Evolutionary conservation across 805 yeast genomes (phyloP).

Genomic region (Ogataea wickerhamii): DNA sequence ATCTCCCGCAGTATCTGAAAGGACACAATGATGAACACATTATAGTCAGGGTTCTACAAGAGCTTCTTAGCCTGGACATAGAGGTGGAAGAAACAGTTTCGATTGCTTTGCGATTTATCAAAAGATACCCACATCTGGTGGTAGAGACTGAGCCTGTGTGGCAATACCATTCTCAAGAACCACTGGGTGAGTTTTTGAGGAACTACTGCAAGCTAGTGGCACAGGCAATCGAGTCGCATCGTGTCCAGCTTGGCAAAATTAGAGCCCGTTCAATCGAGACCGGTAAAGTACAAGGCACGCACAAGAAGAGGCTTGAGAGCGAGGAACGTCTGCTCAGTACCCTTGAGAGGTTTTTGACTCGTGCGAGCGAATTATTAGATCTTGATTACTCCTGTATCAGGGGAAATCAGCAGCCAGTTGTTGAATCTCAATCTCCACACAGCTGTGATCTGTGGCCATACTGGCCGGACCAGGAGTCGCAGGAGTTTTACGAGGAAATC

Average conservation of each 20-base stretch:
- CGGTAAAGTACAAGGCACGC: slow-evolving; percentile 50
- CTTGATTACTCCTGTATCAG: slow-evolving; percentile 33
- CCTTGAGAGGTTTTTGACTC: slow-evolving; percentile 40
- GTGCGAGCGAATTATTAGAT: slow-evolving; percentile 40
- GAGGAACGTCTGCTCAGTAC: slow-evolving; percentile 35
- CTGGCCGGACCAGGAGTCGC: slow-evolving; percentile 70
- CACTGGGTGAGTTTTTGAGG: slow-evolving; percentile 37
- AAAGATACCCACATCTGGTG: slow-evolving; percentile 37
- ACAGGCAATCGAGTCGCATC: slow-evolving; percentile 34
- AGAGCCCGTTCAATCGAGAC: slow-evolving; percentile 53
- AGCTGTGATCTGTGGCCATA: slow-evolving; percentile 15
- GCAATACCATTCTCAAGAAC: slow-evolving; percentile 13
- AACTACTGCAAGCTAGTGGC: slow-evolving; percentile 43
- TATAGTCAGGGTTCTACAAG: slow-evolving; percentile 40
- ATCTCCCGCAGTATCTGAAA: slow-evolving; percentile 42
- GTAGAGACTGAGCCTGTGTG: neutral
- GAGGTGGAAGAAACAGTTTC: slow-evolving; percentile 27
- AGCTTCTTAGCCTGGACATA: slow-evolving; percentile 40
- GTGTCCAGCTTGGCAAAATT: slow-evolving; percentile 28
- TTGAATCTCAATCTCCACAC: neutral
- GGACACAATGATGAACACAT: slow-evolving; percentile 36
- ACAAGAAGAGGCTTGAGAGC: slow-evolving; percentile 25
- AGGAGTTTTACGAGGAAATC: slow-evolving; percentile 57
- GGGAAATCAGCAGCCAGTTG: neutral
- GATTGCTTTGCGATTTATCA: slow-evolving; percentile 46